Evolutionary conservation across 2,329 filamentous ascomycete species (phyloP), one percentile per base, ranked within the genome.

Genomic region (Sporothrix phasma): DNA sequence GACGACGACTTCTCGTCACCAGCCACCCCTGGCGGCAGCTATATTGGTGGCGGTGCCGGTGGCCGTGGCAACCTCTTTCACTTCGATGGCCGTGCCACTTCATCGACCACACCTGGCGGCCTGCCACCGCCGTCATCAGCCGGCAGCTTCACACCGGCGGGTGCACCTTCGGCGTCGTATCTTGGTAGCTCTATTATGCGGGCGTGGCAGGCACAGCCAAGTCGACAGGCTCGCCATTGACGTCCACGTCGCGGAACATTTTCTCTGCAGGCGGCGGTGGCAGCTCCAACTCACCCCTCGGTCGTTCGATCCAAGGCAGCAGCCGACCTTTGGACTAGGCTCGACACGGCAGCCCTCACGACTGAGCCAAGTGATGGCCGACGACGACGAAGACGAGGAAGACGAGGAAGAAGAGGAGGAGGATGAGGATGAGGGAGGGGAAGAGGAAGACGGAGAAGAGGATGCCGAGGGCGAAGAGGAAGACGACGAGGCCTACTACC

Each of bases 121-220:
- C 78, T 78, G 31, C 80, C 79, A 29, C 80, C 81, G 11, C 80
- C 81, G 10, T 81, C 82, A 31, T 80, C 81, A 7, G 76, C 77
- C 8, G 78, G 78, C 4, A 83, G 81, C 49, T 84, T 84, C 72
- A 84, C 82, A 1, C 81, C 82, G 1, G 76, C 77, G 17, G 83
- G 83, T 64, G 81, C 81, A 17, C 82, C 82, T 0, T 81, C 82
- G 24, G 80, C 77, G 34, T 80, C 80, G 13, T 84, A 77, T 69
- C 72, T 84, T 43, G 79, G 81, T 64, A 83, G 81, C 73, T 84
- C 82, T 43, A 77, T 83, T 62, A 75, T 81, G 74, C 77, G 76
- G 77, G 71, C 56, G 66, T 71, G 65, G 68, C 69, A 22, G 63
- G 54, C 31, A 61, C 56, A 13, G 29, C 47, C 26, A 62, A 56